Evolutionary conservation across 192 early-diverging fungal genomes (phyloP).

Genomic region (Kickxella alabastrina): DNA sequence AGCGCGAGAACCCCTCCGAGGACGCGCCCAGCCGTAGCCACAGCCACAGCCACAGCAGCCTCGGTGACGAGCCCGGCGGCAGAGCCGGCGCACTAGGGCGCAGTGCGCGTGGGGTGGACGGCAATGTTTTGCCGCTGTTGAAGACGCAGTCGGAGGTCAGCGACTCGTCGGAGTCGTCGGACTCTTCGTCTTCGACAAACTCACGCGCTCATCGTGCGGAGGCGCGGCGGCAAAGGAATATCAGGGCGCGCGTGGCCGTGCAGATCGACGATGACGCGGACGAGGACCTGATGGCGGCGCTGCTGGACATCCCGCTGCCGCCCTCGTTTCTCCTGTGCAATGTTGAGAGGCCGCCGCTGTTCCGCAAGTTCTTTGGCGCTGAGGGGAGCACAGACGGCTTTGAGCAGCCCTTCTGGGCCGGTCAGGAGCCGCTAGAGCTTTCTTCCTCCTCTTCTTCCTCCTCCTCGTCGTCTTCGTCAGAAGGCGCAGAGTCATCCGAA

Average conservation of each 20-base stretch:
- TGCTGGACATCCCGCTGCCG: conserved; percentile 55
- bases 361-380: conserved; percentile 9
- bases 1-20: too few relatives aligned
- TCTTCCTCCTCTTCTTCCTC: conserved; percentile 17
- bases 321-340: conserved; percentile 64
- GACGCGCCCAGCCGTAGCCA: background rate
- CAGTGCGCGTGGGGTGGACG: background rate
- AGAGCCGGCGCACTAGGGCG: background rate
- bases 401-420: background rate
- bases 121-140: too few relatives aligned
- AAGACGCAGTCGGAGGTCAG: background rate
- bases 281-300: conserved; percentile 64
- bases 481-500: background rate
- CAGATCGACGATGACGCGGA: conserved; percentile 82
- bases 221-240: conserved; percentile 8
- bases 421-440: conserved; percentile 7
- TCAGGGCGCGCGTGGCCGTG: conserved; percentile 54
- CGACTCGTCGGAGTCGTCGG: conserved; percentile 1
- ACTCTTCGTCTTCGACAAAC: conserved; percentile 26
- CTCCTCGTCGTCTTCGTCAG: conserved; percentile 7
- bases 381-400: background rate
- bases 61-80: background rate
- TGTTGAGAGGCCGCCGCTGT: conserved; percentile 14
- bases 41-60: background rate
- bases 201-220: conserved; percentile 26